These are phyloP conservation scores for Chaetomium cochliodes DNA, from an alignment of 495 filamentous ascomycete species.

Conservation along the genomic window DNA sequence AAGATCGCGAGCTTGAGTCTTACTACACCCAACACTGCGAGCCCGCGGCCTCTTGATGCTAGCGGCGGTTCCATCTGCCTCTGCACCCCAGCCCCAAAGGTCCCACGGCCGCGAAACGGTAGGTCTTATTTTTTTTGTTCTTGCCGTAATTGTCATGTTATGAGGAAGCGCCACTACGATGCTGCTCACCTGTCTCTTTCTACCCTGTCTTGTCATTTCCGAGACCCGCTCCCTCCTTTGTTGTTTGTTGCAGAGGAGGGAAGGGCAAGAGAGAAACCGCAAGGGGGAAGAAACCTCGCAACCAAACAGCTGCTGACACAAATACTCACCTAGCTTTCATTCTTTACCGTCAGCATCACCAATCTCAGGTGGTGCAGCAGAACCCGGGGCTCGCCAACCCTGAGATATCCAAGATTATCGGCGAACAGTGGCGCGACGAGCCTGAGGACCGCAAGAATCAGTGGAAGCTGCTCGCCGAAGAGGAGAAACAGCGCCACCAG, in stretches of 20 bases:
- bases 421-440: conserved; percentile 82
- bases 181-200: conserved; percentile 28
- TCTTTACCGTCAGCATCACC: conserved; percentile 92
- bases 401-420: conserved; percentile 97
- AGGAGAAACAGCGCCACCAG: conserved; percentile 89
- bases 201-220: conserved; percentile 9
- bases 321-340: conserved; percentile 74
- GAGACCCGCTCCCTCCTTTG: not conserved
- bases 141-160: not conserved
- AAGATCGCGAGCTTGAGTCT: conserved; percentile 44
- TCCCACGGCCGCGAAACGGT: conserved; percentile 95
- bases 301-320: conserved; percentile 16
- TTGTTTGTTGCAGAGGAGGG: not conserved
- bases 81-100: conserved; percentile 89
- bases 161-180: not conserved
- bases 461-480: conserved; percentile 91
- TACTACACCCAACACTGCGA: conserved; percentile 37
- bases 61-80: conserved; percentile 62
- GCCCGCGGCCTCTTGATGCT: conserved; percentile 32
- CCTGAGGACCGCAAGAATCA: conserved; percentile 72
- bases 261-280: not conserved
- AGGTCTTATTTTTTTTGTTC: conserved; percentile 23
- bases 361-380: conserved; percentile 73
- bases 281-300: not conserved
- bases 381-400: conserved; percentile 92